Evolutionary conservation across 495 filamentous ascomycete species (phyloP).

Genomic region (Friedmanniomyces simplex): DNA sequence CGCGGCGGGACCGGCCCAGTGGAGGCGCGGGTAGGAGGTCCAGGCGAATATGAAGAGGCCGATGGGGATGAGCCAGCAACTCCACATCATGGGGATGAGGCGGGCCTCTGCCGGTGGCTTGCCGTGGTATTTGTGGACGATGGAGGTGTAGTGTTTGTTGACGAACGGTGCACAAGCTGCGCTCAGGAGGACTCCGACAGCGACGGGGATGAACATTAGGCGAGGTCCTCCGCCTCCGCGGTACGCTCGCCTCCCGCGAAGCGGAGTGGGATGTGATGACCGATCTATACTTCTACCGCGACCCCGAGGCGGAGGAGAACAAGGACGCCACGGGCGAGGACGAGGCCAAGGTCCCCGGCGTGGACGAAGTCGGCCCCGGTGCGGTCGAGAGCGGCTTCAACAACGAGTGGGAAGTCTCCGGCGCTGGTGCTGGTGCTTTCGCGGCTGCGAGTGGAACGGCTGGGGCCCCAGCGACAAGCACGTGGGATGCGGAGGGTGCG

Average conservation of each 20-base stretch:
- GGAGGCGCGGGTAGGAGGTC: conserved; percentile 43
- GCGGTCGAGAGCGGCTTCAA: conserved; percentile 74
- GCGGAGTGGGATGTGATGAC: conserved; percentile 97
- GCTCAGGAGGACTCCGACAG: conserved; percentile 35
- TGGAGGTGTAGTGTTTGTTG: conserved; percentile 39
- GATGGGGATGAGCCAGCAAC: conserved; percentile 61
- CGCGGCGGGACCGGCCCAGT: conserved; percentile 54
- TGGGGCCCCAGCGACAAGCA: conserved; percentile 40
- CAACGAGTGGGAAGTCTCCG: conserved; percentile 63
- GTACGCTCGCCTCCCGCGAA: conserved; percentile 87
- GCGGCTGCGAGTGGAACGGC: conserved; percentile 51
- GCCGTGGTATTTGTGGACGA: conserved; percentile 36
- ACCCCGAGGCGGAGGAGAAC: conserved; percentile 95
- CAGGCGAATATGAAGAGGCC: conserved; percentile 73
- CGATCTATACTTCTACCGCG: conserved; percentile 99
- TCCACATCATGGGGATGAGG: conserved; percentile 79
- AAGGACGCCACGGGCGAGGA: conserved; percentile 53
- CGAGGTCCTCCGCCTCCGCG: conserved; percentile 97
- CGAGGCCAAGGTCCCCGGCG: conserved; percentile 53
- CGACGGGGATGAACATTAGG: conserved; percentile 39
- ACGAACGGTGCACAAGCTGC: conserved; percentile 54
- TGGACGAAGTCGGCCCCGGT: conserved; percentile 72
- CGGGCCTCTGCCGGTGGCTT: conserved; percentile 41
- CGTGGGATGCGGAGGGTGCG: conserved; percentile 72
- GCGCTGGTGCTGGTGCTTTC: conserved; percentile 48